phyloP scores from a whole-genome alignment of 495 filamentous ascomycete species.

The Aspergillus ostianus region DNA sequence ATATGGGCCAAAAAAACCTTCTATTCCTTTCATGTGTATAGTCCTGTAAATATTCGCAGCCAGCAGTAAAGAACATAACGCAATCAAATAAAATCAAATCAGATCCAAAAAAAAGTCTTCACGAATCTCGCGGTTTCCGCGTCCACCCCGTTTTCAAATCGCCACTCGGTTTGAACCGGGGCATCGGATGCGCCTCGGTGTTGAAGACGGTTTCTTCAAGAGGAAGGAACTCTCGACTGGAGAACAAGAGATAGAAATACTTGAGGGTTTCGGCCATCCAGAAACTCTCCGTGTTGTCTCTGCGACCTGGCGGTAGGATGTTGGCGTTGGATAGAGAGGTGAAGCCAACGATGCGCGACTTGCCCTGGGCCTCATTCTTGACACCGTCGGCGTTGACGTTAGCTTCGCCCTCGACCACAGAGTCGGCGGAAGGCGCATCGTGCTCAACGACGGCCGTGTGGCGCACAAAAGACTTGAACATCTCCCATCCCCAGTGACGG shows the following conservation, averaged over 20 bases:
- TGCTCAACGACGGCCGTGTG: conserved; percentile 73
- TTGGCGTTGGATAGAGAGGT: conserved; percentile 78
- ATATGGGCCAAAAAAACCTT: not conserved
- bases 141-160: conserved; percentile 87
- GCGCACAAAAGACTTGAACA: conserved; percentile 89
- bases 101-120: not conserved
- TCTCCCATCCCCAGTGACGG: conserved; percentile 96
- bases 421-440: conserved; percentile 7
- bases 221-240: conserved; percentile 76
- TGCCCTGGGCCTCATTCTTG: conserved; percentile 9
- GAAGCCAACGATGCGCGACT: conserved; percentile 57
- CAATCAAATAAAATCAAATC: not conserved
- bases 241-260: conserved; percentile 95
- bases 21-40: not conserved
- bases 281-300: conserved; percentile 92
- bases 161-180: conserved; percentile 74
- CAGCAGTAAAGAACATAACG: not conserved
- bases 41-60: not conserved
- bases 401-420: conserved; percentile 12
- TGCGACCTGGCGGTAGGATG: conserved; percentile 56
- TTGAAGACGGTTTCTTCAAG: conserved; percentile 88
- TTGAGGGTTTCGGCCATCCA: conserved; percentile 98
- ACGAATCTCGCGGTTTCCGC: conserved; percentile 47
- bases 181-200: conserved; percentile 92
- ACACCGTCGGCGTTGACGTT: conserved; percentile 6